These are phyloP conservation scores for Moniliella sp. DNA, from an alignment of 1,284 basidiomycete genomes.

Conservation along the genomic window DNA sequence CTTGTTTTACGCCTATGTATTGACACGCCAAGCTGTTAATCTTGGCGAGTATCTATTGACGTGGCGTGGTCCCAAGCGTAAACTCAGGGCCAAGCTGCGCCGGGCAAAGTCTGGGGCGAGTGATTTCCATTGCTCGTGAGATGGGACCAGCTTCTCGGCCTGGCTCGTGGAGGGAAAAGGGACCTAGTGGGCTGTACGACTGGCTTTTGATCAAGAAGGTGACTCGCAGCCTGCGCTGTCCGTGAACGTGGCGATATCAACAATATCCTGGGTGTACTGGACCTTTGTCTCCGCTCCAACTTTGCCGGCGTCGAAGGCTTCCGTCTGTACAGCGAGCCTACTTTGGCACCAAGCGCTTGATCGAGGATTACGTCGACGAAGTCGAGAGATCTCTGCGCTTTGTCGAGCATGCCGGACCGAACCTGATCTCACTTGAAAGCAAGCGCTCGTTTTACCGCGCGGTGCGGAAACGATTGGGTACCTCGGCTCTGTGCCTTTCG, in stretches of 20 bases:
- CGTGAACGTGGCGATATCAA: constrained; percentile 42
- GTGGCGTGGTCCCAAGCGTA: constrained; percentile 67
- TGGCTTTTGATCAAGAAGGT: constrained; percentile 32
- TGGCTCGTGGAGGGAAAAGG: constrained; percentile 23
- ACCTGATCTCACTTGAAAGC: constrained; percentile 53
- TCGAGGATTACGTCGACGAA: constrained; percentile 21
- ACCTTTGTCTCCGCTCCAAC: constrained; percentile 73
- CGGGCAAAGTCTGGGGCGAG: constrained; percentile 50
- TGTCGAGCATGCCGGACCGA: constrained; percentile 9
- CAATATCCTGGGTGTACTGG: constrained; percentile 63
- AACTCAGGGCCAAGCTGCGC: constrained; percentile 52
- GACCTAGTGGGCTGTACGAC: constrained; percentile 25
- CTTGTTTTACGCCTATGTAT: constrained; percentile 62
- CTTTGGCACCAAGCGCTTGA: constrained; percentile 30
- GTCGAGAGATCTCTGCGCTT: constrained; percentile 13
- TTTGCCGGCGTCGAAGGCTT: constrained; percentile 83
- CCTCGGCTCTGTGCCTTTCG: constrained; percentile 71
- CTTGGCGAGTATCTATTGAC: constrained; percentile 19
- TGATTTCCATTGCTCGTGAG: constrained; percentile 60
- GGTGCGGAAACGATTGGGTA: constrained; percentile 66
- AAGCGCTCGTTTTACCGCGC: constrained; percentile 78
- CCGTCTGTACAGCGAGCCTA: constrained; percentile 68
- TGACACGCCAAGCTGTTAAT: constrained; percentile 62
- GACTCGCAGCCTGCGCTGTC: constrained; percentile 9
- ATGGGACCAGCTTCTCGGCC: constrained; percentile 44